Evolutionary conservation across 306 rosid genomes (phyloP).

Genomic region (Delonix regia): DNA sequence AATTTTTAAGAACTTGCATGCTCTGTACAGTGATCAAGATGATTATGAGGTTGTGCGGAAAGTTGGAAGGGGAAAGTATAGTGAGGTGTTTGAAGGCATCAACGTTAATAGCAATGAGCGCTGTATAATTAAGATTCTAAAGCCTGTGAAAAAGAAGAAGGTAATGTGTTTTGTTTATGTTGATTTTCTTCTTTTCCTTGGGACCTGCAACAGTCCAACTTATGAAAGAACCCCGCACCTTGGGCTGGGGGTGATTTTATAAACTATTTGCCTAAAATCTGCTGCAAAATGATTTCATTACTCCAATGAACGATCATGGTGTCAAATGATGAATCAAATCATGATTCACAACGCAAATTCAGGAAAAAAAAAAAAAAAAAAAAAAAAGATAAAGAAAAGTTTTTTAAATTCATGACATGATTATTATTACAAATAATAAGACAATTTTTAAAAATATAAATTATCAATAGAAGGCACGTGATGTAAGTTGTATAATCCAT

Average conservation of each 20-base stretch:
- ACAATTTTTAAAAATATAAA: background rate
- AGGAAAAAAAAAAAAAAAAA: background rate
- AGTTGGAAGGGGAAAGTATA: slow-evolving; percentile 93
- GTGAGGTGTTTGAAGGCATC: slow-evolving; percentile 92
- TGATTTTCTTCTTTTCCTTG: slow-evolving; percentile 13
- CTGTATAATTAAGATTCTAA: slow-evolving; percentile 88
- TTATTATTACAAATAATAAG: background rate
- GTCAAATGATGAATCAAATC: background rate
- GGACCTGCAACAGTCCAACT: slow-evolving; percentile 14
- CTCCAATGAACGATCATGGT: background rate
- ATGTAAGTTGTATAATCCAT: background rate
- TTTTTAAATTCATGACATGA: background rate
- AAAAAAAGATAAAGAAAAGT: background rate
- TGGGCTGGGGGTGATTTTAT: background rate
- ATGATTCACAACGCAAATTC: background rate
- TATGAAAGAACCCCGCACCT: background rate
- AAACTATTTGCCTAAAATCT: slow-evolving; percentile 6
- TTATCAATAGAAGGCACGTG: background rate
- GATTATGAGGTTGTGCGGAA: slow-evolving; percentile 94
- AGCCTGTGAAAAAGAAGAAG: slow-evolving; percentile 96
- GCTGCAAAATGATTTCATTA: slow-evolving; percentile 15
- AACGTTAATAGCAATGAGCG: slow-evolving; percentile 81
- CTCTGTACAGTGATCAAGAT: slow-evolving; percentile 70
- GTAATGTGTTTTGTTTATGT: slow-evolving; percentile 35
- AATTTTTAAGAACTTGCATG: background rate